Evolutionary conservation across 2,329 filamentous ascomycete species (phyloP), one percentile per base, ranked within the genome.

Genomic region (Fusarium devonianum): DNA sequence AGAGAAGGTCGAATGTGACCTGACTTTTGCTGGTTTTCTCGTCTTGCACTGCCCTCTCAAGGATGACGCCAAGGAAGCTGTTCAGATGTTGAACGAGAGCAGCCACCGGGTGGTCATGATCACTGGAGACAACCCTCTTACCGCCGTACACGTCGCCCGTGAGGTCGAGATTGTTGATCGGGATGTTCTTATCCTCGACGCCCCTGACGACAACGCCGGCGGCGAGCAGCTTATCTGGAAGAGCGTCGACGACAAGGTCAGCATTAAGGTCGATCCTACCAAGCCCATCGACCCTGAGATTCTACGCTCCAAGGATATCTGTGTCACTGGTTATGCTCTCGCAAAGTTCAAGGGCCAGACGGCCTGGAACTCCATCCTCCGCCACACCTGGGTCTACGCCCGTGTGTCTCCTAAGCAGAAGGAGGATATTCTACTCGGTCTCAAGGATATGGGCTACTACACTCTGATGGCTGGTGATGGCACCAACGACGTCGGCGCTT

Each of bases 21-120:
- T 99, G 37, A 85, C 82, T 14, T 99, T 99, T 73, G 94, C 94
- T 52, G 94, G 94, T 50, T 99, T 99, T 77, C 78, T 99, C 56
- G 92, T 99, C 40, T 79, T 99, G 21, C 93, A 97, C 71, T 97
- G 92, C 66, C 94, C 94, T 5, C 80, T 99, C 48, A 99, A 99
- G 75, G 92, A 96, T 18, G 94, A 99, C 71, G 94, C 94, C 35
- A 89, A 95, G 74, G 87, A 94, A 70, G 87, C 94, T 28, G 90
- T 99, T 29, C 90, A 89, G 60, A 97, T 97, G 91, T 82, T 99
- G 64, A 99, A 97, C 69, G 94, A 99, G 78, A 97, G 93, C 74
- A 97, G 92, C 75, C 94, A 99, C 73, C 90, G 94, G 64, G 92
- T 96, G 35, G 89, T 99, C 63, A 99, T 99, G 94, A 99, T 99